Base-by-base conservation (phyloP, 2,329 filamentous ascomycete species). In the Colletotrichum acutatum region DNA sequence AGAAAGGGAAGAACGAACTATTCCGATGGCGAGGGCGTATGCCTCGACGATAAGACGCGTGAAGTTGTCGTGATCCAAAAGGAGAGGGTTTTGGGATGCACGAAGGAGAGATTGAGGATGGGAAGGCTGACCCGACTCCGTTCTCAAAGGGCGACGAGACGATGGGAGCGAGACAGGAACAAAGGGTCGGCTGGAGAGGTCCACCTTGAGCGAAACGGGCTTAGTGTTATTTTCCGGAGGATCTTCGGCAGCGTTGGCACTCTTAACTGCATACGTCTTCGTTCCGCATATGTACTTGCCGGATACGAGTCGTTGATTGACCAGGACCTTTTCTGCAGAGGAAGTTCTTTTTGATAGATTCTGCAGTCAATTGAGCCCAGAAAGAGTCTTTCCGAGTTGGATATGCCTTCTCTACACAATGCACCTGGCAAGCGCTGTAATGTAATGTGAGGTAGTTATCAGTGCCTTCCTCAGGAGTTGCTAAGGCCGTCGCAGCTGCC, bases 1-100 rank as follows among this genome's bases (percentile, higher is more conserved):
- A 64, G 57, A 75, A 68, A 69, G 69, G 74, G 70, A 62, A 67
- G 58, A 75, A 75, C 75, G 74, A 76, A 76, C 75, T 75, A 66
- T 75, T 71, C 72, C 58, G 28, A 59, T 68, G 67, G 71, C 57
- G 68, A 72, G 71, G 69, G 58, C 71, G 30, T 59, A 66, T 59
- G 68, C 62, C 71, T 74, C 71, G 62, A 74, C 68, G 71, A 74
- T 68, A 62, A 62, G 67, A 68, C 30, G 71, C 46, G 52, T 28
- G 42, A 56, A 59, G 52, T 67, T 67, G 68, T 74, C 49, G 68
- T 72, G 57, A 62, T 74, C 68, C 71, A 62, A 74, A 68, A 42
- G 24, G 58, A 66, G 54, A 24, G n/a, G 46, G 66, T 58, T 63
- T 52, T 68, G 56, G 30, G 71, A 73, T 74, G 71, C 63, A 72